Conservation (phyloP, 2,329 filamentous ascomycete genomes). For the Ceratocystis lukuohia region DNA sequence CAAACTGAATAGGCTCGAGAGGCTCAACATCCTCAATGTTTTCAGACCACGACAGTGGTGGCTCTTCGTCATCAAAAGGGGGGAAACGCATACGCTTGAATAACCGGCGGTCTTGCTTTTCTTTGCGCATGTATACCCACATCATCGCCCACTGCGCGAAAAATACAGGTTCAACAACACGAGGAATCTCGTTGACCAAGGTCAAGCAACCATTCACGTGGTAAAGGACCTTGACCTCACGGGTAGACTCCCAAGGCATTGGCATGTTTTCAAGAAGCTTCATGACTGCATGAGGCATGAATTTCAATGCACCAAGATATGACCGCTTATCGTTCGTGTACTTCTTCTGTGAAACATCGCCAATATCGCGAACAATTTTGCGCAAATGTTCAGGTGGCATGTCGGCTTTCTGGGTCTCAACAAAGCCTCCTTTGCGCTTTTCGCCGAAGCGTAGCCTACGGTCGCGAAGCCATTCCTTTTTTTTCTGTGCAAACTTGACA, state of each 20-base stretch:
- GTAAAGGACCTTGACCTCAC: constrained; percentile 95
- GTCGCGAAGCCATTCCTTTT: constrained; percentile 91
- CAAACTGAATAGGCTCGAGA: constrained; percentile 95
- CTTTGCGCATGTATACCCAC: constrained; percentile 97
- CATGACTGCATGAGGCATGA: constrained; percentile 96
- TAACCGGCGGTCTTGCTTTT: constrained; percentile 87
- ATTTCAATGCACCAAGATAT: constrained; percentile 93
- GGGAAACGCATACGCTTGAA: constrained; percentile 99
- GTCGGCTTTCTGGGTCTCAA: constrained; percentile 95
- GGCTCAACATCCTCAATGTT: constrained; percentile 98
- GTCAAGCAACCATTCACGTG: constrained; percentile 97
- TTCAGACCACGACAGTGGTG: constrained; percentile 92
- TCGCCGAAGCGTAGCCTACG: constrained; percentile 91
- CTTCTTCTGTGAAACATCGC: constrained; percentile 98
- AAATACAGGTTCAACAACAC: constrained; percentile 95
- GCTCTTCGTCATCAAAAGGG: constrained; percentile 96
- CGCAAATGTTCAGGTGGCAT: constrained; percentile 97
- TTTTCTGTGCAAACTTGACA: constrained; percentile 96
- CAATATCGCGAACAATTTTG: constrained; percentile 97
- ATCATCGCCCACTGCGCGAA: constrained; percentile 98
- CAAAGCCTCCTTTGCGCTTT: constrained; percentile 90
- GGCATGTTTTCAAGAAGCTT: constrained; percentile 99
- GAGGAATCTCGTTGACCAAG: constrained; percentile 87
- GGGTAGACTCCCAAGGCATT: constrained; percentile 96
- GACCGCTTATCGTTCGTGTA: constrained; percentile 98